Evolutionary conservation across 352 stramenopile species (phyloP), one percentile per base, ranked within the genome.

Genomic region (Globisporangium heterothallicum): DNA sequence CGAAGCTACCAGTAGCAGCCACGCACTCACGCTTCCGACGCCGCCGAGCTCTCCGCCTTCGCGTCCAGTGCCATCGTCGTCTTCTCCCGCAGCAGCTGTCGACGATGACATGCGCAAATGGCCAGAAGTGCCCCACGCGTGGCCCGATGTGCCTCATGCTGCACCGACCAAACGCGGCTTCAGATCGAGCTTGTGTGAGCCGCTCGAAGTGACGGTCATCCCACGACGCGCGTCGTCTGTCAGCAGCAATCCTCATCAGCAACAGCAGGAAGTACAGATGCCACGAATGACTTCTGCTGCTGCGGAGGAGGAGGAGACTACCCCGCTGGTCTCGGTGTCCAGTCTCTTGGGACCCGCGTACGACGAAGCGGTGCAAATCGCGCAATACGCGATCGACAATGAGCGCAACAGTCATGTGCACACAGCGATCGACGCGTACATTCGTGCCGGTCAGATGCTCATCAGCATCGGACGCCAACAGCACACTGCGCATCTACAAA

Each of bases 381-480:
- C 79, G 6, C 81, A 88, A 53, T 70, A 66, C 24, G 82, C 79
- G 7, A 91, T 92, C 25, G 66, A 86, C 40, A 84, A 61, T 42
- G 82, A 92, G 56, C 74, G 82, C 9, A 62, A 56, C 35, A 73
- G 79, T 5, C 53, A 86, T 44, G 68, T 80, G 6, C 66, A 82
- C 61, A 83, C 75, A 0, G 77, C 82, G 10, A 86, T 92, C 47
- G 60, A 88, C 50, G 65, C 50, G n/a, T 92, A 92, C 53, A 86
- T 88, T 40, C 45, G 60, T 16, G 78, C 82, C 2, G 82, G 79
- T 1, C 72, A 88, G 41, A 62, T 78, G 58, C 71, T 92, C 19
- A 81, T 88, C 32, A 61, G 69, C 12, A 75, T 92, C 19, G 82
- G 82, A 5, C 70, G 79, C 24, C 56, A 69, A 41, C 79, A 92